phyloP scores from a whole-genome alignment of 345 rosid species.

The Corymbia maculata region DNA sequence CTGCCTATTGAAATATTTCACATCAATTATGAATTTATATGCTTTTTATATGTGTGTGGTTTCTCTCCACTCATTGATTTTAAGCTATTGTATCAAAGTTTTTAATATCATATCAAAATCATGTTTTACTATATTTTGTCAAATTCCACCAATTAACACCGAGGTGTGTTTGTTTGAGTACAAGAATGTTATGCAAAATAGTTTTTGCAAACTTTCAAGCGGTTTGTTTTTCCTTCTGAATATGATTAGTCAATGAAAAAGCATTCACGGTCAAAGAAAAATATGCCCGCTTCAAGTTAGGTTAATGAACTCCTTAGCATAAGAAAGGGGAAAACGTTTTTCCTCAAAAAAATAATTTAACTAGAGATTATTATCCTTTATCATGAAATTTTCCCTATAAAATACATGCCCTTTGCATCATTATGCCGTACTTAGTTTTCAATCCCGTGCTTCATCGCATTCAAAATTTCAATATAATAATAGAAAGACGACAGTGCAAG shows the following conservation, averaged over 20 bases:
- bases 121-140: background rate
- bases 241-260: background rate
- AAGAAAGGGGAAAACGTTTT: background rate
- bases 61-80: no score
- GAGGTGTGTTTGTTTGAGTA: background rate
- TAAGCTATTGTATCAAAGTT: no score
- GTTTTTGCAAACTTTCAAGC: background rate
- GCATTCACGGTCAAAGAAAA: background rate
- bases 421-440: background rate
- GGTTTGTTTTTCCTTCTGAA: background rate
- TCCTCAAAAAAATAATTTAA: background rate
- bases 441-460: background rate
- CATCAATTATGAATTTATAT: no score
- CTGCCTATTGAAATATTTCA: background rate
- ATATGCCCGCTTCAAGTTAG: background rate
- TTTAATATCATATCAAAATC: no score
- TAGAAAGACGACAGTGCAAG: background rate
- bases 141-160: background rate
- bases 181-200: background rate
- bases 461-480: background rate
- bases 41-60: no score
- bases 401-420: background rate
- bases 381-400: fast-evolving
- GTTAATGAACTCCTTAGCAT: background rate
- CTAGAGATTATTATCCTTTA: background rate